These are phyloP conservation scores for Ophiostoma sp. DNA, from an alignment of 2,329 filamentous ascomycete species.

Conservation along the genomic window DNA sequence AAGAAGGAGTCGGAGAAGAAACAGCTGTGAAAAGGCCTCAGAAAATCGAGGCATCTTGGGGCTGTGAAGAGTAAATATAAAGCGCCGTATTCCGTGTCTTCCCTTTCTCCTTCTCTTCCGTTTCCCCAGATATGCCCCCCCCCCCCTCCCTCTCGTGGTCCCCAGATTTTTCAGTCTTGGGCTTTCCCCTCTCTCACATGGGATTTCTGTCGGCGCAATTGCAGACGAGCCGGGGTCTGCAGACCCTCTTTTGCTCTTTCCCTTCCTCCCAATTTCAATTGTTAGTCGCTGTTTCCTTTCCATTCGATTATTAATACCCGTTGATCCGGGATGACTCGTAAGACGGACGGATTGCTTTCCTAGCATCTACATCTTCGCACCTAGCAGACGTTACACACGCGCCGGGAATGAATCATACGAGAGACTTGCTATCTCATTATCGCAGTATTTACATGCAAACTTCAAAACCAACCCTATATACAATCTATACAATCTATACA, in stretches of 20 bases:
- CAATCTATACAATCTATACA: neutral
- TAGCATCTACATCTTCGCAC: too few species aligned
- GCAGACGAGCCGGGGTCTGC: neutral
- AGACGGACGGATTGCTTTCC: neutral
- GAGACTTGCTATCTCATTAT: neutral
- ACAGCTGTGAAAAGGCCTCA: neutral
- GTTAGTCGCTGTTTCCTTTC: neutral
- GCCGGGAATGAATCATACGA: too few species aligned
- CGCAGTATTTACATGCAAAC: neutral
- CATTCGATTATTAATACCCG: neutral
- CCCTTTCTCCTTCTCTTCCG: slow-evolving; percentile 8
- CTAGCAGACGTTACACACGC: too few species aligned
- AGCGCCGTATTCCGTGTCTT: neutral
- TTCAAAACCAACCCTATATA: slow-evolving; percentile 2
- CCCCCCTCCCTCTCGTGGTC: neutral
- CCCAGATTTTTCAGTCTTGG: neutral
- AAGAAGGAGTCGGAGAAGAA: too few species aligned
- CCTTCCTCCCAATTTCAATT: neutral
- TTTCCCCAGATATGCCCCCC: neutral
- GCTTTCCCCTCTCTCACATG: slow-evolving; percentile 10
- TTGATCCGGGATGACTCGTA: neutral
- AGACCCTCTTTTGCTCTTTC: neutral
- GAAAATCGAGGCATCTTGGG: neutral
- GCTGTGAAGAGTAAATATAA: neutral
- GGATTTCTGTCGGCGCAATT: neutral